Evolutionary conservation across 2,329 filamentous ascomycete genomes (phyloP).

Genomic region (Chaetoscypha palmicola): DNA sequence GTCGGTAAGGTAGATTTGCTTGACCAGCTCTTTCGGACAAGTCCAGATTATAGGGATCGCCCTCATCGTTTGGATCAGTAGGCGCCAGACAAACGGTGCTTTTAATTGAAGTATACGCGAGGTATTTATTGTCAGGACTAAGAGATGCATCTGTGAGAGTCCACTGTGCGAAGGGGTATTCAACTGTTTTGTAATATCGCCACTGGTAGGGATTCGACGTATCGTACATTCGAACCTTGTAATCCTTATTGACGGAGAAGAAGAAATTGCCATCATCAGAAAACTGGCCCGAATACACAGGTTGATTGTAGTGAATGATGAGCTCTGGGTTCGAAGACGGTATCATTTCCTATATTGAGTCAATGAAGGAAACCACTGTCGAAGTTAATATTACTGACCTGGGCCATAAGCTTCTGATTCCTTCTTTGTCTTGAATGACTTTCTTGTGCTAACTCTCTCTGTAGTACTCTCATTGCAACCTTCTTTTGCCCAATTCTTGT

Average conservation of each 20-base stretch:
- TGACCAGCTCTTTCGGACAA: slow-evolving; percentile 44
- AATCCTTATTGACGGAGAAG: slow-evolving; percentile 86
- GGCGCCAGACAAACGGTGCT: slow-evolving; percentile 77
- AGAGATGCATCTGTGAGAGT: slow-evolving; percentile 91
- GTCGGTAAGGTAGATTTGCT: neutral
- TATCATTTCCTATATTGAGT: slow-evolving; percentile 56
- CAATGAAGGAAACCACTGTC: neutral
- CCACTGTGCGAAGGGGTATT: slow-evolving; percentile 85
- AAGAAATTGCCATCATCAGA: slow-evolving; percentile 97
- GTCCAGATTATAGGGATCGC: slow-evolving; percentile 74
- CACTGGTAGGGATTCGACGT: slow-evolving; percentile 92
- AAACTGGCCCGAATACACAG: slow-evolving; percentile 93
- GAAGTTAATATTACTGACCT: slow-evolving; percentile 39
- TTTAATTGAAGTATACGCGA: slow-evolving; percentile 87
- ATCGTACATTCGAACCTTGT: slow-evolving; percentile 94
- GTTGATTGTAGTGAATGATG: slow-evolving; percentile 77
- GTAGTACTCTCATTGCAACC: slow-evolving; percentile 65
- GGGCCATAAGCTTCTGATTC: slow-evolving; percentile 60
- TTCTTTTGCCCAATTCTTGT: slow-evolving; percentile 38
- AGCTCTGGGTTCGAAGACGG: slow-evolving; percentile 73
- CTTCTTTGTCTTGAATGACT: slow-evolving; percentile 50
- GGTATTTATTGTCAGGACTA: slow-evolving; percentile 83
- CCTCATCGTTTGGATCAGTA: slow-evolving; percentile 75
- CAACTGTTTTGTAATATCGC: slow-evolving; percentile 89
- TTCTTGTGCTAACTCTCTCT: slow-evolving; percentile 72